phyloP scores from a whole-genome alignment of 2,329 filamentous ascomycete species.

The Moelleriella libera region DNA sequence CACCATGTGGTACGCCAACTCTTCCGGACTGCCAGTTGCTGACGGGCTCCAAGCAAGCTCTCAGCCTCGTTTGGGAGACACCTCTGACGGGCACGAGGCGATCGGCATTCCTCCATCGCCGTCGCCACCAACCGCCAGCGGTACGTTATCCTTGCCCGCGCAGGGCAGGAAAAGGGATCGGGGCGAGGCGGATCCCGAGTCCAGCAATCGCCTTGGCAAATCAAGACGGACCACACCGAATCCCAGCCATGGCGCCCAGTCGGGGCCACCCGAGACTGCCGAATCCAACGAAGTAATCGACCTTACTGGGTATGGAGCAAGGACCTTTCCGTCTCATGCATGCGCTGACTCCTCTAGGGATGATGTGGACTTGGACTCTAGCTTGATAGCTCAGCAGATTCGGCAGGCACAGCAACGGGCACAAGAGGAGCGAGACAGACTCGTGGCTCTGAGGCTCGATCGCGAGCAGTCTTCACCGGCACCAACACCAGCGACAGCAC shows the following conservation, averaged over 20 bases:
- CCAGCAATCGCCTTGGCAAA: slow-evolving; percentile 12
- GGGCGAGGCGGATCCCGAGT: slow-evolving; percentile 7
- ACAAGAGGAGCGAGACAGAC: slow-evolving; percentile 13
- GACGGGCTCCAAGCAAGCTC: not conserved
- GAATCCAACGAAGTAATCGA: slow-evolving; percentile 20
- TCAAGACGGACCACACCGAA: slow-evolving; percentile 17
- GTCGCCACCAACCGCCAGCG: not conserved
- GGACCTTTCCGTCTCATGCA: not conserved
- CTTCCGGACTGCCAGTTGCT: not conserved
- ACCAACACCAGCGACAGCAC: not conserved
- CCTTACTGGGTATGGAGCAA: slow-evolving; percentile 23
- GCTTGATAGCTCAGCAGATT: slow-evolving; percentile 18
- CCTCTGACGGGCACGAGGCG: too few species aligned
- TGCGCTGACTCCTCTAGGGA: slow-evolving; percentile 8
- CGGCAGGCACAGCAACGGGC: slow-evolving; percentile 17
- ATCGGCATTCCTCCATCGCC: not conserved
- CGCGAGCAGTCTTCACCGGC: slow-evolving; percentile 3
- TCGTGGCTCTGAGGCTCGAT: slow-evolving; percentile 10
- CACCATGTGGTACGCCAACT: not conserved
- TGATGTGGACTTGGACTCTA: slow-evolving; percentile 16
- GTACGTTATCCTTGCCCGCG: slow-evolving; percentile 10
- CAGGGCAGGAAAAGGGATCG: slow-evolving; percentile 14
- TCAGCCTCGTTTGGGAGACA: not conserved
- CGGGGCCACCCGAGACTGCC: not conserved
- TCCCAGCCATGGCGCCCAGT: not conserved